Base-by-base conservation (phyloP, 2,329 filamentous ascomycete genomes). In the Colletotrichum aenigma region DNA sequence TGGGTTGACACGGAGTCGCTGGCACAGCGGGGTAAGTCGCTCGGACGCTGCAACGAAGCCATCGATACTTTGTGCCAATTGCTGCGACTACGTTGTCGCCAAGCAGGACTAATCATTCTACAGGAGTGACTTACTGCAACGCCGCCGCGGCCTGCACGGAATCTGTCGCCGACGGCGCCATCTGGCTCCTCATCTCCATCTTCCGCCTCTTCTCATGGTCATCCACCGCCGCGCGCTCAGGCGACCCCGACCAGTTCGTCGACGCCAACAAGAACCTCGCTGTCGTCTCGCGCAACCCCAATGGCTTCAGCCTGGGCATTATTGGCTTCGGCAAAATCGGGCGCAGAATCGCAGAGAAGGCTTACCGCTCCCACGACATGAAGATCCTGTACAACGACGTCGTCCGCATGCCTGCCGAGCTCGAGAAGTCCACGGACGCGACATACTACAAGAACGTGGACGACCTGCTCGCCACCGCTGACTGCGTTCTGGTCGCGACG, bases 401-500 rank as follows among this genome's bases (percentile, higher is more conserved):
- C 6, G 80, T 78, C 4, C 81, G 79, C 3, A 85, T 85, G 12
- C 68, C 85, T 24, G 77, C 85, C 71, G 83, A 83, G 34, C 77
- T 81, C 13, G 85, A 88, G 62, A 85, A 84, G 38, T 26, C 43
- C 13, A 64, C 73, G 3, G n/a, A 38, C 32, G 86, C 84, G 0
- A 88, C 89, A 0, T 85, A 85, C 60, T 91, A 36, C 58, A 58
- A 66, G 9, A 65, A 77, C 52, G 15, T 75, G 64, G 38, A 68
- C 56, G 69, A 71, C 56, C 70, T 79, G 38, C 71, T 79, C 32
- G 48, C 68, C 13, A 77, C 77, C 24, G 91, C 90, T 78, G 93
- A 94, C 84, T 75, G 73, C 18, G 91, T 94, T 24, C 81, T 94
- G 66, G 93, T 91, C 79, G 84, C 94, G 82, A 94, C 94, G 81